phyloP scores from a whole-genome alignment of 2,329 filamentous ascomycete species.

The Achaetomium macrosporum region DNA sequence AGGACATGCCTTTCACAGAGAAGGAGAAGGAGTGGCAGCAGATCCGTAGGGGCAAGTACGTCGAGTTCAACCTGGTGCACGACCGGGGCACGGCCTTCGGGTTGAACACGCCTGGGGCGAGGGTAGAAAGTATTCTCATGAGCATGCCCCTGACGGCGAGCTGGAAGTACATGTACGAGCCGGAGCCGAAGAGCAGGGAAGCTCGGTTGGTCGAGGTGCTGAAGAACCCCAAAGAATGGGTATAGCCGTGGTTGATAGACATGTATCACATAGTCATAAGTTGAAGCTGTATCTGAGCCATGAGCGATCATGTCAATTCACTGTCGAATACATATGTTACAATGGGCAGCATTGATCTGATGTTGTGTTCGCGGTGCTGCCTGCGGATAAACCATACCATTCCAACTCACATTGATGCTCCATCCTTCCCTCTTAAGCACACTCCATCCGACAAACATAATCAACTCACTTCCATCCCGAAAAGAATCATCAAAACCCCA shows the following conservation, averaged over 20 bases:
- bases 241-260: conserved; percentile 34
- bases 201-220: conserved; percentile 71
- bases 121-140: conserved; percentile 97
- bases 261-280: neutral
- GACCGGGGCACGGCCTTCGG: conserved; percentile 94
- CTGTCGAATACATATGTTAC: no score
- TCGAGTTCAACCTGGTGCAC: conserved; percentile 97
- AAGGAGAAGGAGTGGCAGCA: conserved; percentile 96
- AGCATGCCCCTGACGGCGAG: conserved; percentile 86
- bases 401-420: neutral
- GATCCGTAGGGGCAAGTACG: conserved; percentile 85
- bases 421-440: neutral
- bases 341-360: no score
- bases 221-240: conserved; percentile 60
- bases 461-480: neutral
- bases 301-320: no score
- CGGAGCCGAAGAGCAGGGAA: conserved; percentile 69
- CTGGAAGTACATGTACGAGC: conserved; percentile 95
- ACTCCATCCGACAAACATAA: neutral
- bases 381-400: neutral
- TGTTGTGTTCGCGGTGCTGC: no score
- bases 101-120: conserved; percentile 81
- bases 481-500: neutral
- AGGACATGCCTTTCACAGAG: conserved; percentile 84
- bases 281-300: conserved; percentile 1